Evolutionary conservation across 805 yeast species (phyloP), one percentile per base, ranked within the genome.

Genomic region (Suhomyces sp.): DNA sequence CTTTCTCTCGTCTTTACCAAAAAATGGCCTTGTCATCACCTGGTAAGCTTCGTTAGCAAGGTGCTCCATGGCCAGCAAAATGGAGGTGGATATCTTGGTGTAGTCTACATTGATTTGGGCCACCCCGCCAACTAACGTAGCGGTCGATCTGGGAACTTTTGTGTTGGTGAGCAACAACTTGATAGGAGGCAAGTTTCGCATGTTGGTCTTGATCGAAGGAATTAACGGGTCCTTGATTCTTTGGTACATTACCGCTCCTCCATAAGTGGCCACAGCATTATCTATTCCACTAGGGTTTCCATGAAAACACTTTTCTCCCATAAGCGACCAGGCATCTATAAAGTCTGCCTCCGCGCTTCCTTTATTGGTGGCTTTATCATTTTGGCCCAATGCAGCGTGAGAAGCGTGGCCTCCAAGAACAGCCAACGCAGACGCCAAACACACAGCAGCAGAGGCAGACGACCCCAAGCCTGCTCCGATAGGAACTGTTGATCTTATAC

Each of bases 251-350:
- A 94, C 96, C 0, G 98, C 98, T 46, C 97, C 97, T 22, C 99
- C 99, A 60, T 85, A 86, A 0, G 97, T 88, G 1, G 98, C 96
- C 47, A 93, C 97, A 0, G 97, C 91, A 65, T 94, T 94, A 68
- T 94, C 99, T 50, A 94, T 90, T 10, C 99, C 99, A 17, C 96
- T 86, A 7, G 99, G 99, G 61, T 88, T 91, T 1, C 98, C 98
- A 66, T 93, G 98, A 60, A 92, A 88, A 66, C 97, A 90, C 66
- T 87, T 87, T 68, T 94, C 99, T 38, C 97, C 98, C 74, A 93
- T 78, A 58, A 87, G 87, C 1, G 98, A 85, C 96, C 97, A 92
- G 6, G 77, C 71, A 58, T 93, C 93, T 55, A 94, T 84, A 56
- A 85, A 80, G n/a, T 74, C 69, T 24, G 85, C 76, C 50, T 80